Evolutionary conservation across 2,329 filamentous ascomycete genomes (phyloP).

Genomic region (Clonostachys rosea): DNA sequence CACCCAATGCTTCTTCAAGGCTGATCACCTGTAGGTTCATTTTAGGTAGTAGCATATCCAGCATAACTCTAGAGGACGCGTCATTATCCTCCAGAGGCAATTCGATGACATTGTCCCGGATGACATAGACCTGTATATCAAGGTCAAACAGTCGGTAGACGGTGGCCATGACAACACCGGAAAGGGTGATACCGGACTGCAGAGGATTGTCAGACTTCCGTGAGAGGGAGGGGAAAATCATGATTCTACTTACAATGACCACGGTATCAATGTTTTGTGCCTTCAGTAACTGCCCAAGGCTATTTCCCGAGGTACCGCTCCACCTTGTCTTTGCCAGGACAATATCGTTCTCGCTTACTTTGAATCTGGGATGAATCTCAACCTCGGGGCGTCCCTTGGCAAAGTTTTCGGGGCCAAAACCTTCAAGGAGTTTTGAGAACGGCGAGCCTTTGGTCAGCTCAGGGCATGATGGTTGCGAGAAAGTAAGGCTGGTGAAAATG

Average conservation of each 20-base stretch:
- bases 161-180: conserved; percentile 34
- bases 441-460: conserved; percentile 24
- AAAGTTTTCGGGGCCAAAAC: conserved; percentile 14
- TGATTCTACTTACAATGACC: conserved; percentile 18
- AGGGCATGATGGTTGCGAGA: conserved; percentile 23
- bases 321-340: conserved; percentile 33
- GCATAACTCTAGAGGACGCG: neutral
- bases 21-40: conserved; percentile 4
- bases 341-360: conserved; percentile 21
- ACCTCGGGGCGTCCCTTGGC: conserved; percentile 14
- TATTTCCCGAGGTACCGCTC: conserved; percentile 32
- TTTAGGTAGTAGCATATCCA: conserved; percentile 2
- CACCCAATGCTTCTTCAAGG: conserved; percentile 3
- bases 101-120: conserved; percentile 23
- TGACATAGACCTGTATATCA: conserved; percentile 34
- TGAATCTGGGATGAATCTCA: conserved; percentile 23
- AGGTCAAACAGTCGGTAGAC: conserved; percentile 35
- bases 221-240: neutral
- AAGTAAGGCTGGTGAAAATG: conserved; percentile 29
- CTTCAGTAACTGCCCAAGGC: conserved; percentile 30
- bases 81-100: conserved; percentile 2
- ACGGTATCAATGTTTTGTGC: conserved; percentile 32
- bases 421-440: conserved; percentile 18
- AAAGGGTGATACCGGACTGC: conserved; percentile 30
- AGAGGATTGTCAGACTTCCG: neutral